These are phyloP conservation scores for Collariella sp. DNA, from an alignment of 495 filamentous ascomycete genomes.

Conservation along the genomic window DNA sequence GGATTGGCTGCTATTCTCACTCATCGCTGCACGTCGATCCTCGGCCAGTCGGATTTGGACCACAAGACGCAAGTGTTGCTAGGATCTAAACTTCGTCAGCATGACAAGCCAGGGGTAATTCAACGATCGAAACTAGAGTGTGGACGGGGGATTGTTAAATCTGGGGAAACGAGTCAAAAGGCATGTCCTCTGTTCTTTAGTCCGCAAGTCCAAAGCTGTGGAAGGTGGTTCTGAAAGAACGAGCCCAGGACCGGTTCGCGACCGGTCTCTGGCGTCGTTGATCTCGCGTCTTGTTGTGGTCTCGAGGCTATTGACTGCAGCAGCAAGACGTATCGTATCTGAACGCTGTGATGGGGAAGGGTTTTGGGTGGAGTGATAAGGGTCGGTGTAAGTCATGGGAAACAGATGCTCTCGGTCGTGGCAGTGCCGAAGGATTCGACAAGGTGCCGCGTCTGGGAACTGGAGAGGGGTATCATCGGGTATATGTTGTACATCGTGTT, in stretches of 20 bases:
- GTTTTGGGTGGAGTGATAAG: not conserved
- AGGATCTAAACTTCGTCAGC: slow-evolving; percentile 12
- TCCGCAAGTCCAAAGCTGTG: slow-evolving; percentile 44
- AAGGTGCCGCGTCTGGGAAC: slow-evolving; percentile 10
- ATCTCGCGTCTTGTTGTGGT: slow-evolving; percentile 44
- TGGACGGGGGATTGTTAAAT: too few species aligned
- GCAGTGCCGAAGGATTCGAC: not conserved
- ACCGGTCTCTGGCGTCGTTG: slow-evolving; percentile 26
- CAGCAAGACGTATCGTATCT: slow-evolving; percentile 48
- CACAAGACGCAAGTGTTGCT: not conserved
- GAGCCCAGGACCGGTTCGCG: slow-evolving; percentile 26
- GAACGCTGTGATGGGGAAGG: slow-evolving; percentile 25
- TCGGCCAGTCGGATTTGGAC: slow-evolving; percentile 2
- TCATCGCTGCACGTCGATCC: not conserved
- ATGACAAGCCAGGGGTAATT: not conserved
- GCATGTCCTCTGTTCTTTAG: slow-evolving; percentile 49
- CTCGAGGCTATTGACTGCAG: slow-evolving; percentile 36
- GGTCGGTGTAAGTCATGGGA: not conserved
- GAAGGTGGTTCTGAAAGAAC: slow-evolving; percentile 46
- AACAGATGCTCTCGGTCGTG: not conserved
- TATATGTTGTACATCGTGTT: slow-evolving; percentile 30
- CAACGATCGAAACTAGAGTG: not conserved
- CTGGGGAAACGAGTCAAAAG: not conserved
- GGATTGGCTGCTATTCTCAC: not conserved
- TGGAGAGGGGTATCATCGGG: slow-evolving; percentile 40